Conservation (phyloP, 441 rosid genomes). For the Brassica hybrid region DNA sequence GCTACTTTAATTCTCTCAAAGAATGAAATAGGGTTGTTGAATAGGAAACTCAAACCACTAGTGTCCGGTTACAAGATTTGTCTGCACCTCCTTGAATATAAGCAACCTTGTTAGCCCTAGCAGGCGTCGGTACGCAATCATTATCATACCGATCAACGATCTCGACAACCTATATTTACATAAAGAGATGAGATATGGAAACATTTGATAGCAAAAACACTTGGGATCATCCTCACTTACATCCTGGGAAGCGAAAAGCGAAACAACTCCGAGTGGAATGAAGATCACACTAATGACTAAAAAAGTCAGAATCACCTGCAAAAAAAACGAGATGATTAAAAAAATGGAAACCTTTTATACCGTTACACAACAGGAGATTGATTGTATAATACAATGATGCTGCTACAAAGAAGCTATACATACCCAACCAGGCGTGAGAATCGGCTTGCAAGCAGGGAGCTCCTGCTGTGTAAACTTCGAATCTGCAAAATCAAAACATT, state of each 20-base stretch:
- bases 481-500: conserved; percentile 55
- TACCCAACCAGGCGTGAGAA: conserved; percentile 96
- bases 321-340: conserved; percentile 22
- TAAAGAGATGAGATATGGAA: conserved; percentile 33
- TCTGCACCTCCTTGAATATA: conserved; percentile 56
- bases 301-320: conserved; percentile 84
- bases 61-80: conserved; percentile 53
- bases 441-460: conserved; percentile 98
- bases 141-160: conserved; percentile 76
- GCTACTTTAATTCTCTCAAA: neutral
- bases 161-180: conserved; percentile 75
- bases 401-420: conserved; percentile 44
- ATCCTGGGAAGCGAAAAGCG: conserved; percentile 79
- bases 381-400: neutral
- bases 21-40: neutral
- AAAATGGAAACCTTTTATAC: neutral
- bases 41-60: conserved; percentile 54
- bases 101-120: conserved; percentile 58
- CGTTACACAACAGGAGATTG: neutral
- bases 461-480: conserved; percentile 95
- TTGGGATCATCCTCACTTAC: conserved; percentile 48
- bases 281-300: conserved; percentile 81
- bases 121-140: conserved; percentile 56
- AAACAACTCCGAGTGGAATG: conserved; percentile 86
- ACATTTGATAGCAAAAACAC: neutral